Evolutionary conservation across 495 filamentous ascomycete species (phyloP), one percentile per base, ranked within the genome.

Genomic region (Bacidia rubella): DNA sequence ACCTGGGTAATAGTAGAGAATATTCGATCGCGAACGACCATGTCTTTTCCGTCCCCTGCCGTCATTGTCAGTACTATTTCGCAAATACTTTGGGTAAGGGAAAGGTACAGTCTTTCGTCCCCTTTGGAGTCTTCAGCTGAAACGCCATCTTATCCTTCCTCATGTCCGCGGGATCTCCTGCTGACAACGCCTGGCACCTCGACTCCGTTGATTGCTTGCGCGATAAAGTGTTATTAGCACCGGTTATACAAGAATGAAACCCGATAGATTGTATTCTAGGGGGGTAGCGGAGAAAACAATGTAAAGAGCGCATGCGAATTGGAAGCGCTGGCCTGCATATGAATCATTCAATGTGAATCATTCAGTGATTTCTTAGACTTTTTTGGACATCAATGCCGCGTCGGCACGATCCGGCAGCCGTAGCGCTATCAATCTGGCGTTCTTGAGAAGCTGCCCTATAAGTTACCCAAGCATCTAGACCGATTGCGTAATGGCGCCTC

Each of bases 1-100:
- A 93, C 86, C 52, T 81, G 69, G 54, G 80, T 82, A 66, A 94
- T 89, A 54, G 77, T 84, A 57, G 70, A 76, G 69, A 92, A 92
- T 65, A 93, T 92, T 65, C 78, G 79, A 67, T 94, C 86, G 52
- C 86, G 79, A 54, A 89, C 77, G 29, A 85, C 75, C 77, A 85
- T 85, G 63, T 85, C 83, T 59, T 70, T 74, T 40, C 83, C 83
- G 49, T 78, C 72, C 81, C 81, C 76, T 78, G 49, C 4, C 32
- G 19, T 15, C 22, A n/a, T n/a, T 52, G 12, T 51, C 19, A 52
- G 43, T 17, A n/a, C 7, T 35, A 2, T 32, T 2, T 11, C 23
- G 11, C 47, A 26, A 47, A 11, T 26, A 19, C 3, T n/a, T 19
- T 25, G 11, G 40, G 52, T 56, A 62, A 49, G 49, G 65, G 63